phyloP scores from a whole-genome alignment of 192 early-diverging fungal genomes.

The Gamsiella multidivaricata region DNA sequence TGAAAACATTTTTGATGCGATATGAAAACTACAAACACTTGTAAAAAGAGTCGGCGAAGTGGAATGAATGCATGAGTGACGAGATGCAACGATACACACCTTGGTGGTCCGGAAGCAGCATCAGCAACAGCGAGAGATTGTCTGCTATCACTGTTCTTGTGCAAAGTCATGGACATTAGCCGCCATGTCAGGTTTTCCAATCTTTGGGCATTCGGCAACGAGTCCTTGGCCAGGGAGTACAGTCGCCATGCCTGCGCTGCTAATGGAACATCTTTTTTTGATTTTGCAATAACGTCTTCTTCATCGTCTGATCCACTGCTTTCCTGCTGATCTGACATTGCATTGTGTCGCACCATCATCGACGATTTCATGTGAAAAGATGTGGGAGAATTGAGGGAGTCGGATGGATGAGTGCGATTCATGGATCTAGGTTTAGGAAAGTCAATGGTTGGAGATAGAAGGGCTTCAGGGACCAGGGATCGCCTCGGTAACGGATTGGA shows the following conservation, averaged over 20 bases:
- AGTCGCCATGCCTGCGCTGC: conserved; percentile 75
- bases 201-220: conserved; percentile 74
- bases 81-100: no score
- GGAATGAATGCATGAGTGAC: no score
- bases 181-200: conserved; percentile 87
- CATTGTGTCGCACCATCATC: not conserved
- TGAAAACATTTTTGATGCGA: no score
- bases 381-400: no score
- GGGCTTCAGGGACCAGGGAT: conserved; percentile 5
- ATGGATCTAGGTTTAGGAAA: conserved; percentile 16
- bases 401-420: not conserved
- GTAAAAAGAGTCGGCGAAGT: no score
- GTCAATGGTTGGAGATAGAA: conserved; percentile 15
- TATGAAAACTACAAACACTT: no score
- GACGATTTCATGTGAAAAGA: no score
- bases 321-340: not conserved
- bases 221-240: conserved; percentile 76
- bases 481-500: not conserved
- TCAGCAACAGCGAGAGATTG: no score
- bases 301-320: not conserved
- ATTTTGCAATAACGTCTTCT: not conserved
- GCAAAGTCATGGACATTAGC: conserved; percentile 74
- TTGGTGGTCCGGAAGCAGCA: no score
- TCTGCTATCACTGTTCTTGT: conserved; percentile 43
- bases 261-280: conserved; percentile 46